Evolutionary conservation across 2,329 filamentous ascomycete genomes (phyloP).

Genomic region (Aureobasidium sp.): DNA sequence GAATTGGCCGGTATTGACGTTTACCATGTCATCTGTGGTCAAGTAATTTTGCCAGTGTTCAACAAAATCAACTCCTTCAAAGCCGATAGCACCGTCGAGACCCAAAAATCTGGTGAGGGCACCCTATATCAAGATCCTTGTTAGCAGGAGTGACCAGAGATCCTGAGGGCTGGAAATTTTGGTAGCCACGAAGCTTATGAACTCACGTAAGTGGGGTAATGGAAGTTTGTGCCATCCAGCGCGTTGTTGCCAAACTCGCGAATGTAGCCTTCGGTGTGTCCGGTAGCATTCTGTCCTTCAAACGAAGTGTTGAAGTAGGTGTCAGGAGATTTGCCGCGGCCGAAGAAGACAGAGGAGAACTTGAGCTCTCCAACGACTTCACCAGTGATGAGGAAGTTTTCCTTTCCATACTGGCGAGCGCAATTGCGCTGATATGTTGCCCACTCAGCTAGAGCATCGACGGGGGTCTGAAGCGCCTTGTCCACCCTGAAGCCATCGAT

Average conservation of each 20-base stretch:
- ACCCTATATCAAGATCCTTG: constrained; percentile 23
- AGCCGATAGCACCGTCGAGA: constrained; percentile 47
- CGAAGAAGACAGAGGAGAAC: constrained; percentile 52
- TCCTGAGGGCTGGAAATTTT: too few species aligned
- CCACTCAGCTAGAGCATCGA: constrained; percentile 52
- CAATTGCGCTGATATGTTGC: constrained; percentile 49
- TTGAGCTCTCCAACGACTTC: constrained; percentile 56
- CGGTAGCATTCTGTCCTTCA: constrained; percentile 41
- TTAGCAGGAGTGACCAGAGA: background rate
- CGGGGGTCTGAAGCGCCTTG: constrained; percentile 56
- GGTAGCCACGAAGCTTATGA: background rate
- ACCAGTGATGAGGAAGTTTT: constrained; percentile 56
- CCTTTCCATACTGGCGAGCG: constrained; percentile 46
- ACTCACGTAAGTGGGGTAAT: constrained; percentile 48
- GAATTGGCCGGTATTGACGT: constrained; percentile 51
- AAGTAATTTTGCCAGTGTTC: constrained; percentile 41
- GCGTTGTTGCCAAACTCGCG: constrained; percentile 44
- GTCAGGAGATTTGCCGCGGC: constrained; percentile 50
- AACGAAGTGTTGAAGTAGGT: constrained; percentile 40
- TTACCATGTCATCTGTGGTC: constrained; percentile 37
- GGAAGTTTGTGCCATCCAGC: constrained; percentile 53
- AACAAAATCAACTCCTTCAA: constrained; percentile 45
- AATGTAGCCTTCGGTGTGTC: constrained; percentile 40
- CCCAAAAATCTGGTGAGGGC: constrained; percentile 52
- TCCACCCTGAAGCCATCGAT: constrained; percentile 60